Evolutionary conservation across 345 rosid species (phyloP), one percentile per base, ranked within the genome.

Genomic region (Lepidium aucheri): DNA sequence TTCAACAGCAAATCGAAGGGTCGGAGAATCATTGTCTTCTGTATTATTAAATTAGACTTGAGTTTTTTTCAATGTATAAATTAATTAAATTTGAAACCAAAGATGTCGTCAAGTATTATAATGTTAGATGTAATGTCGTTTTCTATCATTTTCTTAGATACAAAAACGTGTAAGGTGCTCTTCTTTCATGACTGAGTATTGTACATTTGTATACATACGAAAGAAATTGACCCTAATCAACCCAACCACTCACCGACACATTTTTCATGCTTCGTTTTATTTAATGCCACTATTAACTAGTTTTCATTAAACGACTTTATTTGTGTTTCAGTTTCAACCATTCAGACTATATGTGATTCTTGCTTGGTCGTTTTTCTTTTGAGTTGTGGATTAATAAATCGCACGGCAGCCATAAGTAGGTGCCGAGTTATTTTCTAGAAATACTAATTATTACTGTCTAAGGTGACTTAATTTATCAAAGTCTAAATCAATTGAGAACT

Each of bases 151-250:
- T 67, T 53, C 68, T 26, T 53, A 53, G 32, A 36, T 20, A 56
- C 41, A 16, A 30, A 70, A 62, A 62, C 74, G 74, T 62, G 74
- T 39, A 26, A 53, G 69, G 47, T 70, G 69, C 63, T 70, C 74
- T 70, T 61, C 46, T 61, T 53, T 24, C 45, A 26, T 1, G 15
- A 18, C 14, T 26, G 39, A 46, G 40, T 60, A 35, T 34, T 60
- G 62, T 45, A 45, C 28, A 46, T 38, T 50, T 61, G 36, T 22
- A 40, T 24, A 36, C 13, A 61, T 41, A 42, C 32, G 13, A 53
- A 32, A 18, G 30, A 51, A 20, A 52, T 53, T 53, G 56, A 24
- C 53, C 55, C 14, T 13, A 35, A 15, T 42, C 42, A 7, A 70
- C 41, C 55, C 63, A 70, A 62, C 69, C 54, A 62, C 63, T 34